phyloP scores from a whole-genome alignment of 2,329 filamentous ascomycete genomes.

The Nigrospora oryzae region DNA sequence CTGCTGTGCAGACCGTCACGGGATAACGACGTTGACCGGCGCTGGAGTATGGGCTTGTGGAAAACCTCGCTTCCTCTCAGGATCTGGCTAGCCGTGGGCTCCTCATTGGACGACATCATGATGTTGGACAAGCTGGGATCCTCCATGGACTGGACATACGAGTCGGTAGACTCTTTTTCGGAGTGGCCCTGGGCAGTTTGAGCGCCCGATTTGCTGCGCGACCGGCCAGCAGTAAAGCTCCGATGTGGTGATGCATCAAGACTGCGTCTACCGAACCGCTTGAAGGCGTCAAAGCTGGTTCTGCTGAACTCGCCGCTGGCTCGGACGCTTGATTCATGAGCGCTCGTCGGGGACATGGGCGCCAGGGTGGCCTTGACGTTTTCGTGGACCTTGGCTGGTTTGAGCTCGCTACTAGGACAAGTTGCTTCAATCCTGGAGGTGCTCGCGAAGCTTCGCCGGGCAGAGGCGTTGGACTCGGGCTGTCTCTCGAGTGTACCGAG shows the following conservation, averaged over 20 bases:
- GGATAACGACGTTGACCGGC: constrained; percentile 34
- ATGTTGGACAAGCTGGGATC: constrained; percentile 66
- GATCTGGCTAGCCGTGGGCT: constrained; percentile 86
- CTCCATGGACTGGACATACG: constrained; percentile 65
- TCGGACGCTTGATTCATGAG: constrained; percentile 41
- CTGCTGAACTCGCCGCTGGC: constrained; percentile 44
- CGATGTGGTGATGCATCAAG: constrained; percentile 39
- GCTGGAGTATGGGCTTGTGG: constrained; percentile 60
- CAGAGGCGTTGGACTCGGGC: constrained; percentile 1
- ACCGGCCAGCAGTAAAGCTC: constrained; percentile 56
- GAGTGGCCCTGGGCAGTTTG: constrained; percentile 25
- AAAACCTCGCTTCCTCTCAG: constrained; percentile 83
- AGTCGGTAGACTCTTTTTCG: constrained; percentile 58
- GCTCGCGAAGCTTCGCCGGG: constrained; percentile 9
- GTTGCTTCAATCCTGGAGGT: background rate
- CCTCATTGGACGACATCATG: constrained; percentile 61
- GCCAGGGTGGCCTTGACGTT: constrained; percentile 54
- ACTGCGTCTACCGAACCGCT: constrained; percentile 39
- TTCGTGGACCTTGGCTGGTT: constrained; percentile 38
- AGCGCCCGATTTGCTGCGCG: constrained; percentile 37
- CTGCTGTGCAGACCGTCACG: constrained; percentile 5
- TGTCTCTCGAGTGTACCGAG: constrained; percentile 1
- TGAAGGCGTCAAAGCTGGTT: constrained; percentile 45
- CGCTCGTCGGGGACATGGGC: constrained; percentile 36
- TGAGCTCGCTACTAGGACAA: constrained; percentile 12